phyloP scores from a whole-genome alignment of 2,329 filamentous ascomycete species.

The Fusarium redolens region DNA sequence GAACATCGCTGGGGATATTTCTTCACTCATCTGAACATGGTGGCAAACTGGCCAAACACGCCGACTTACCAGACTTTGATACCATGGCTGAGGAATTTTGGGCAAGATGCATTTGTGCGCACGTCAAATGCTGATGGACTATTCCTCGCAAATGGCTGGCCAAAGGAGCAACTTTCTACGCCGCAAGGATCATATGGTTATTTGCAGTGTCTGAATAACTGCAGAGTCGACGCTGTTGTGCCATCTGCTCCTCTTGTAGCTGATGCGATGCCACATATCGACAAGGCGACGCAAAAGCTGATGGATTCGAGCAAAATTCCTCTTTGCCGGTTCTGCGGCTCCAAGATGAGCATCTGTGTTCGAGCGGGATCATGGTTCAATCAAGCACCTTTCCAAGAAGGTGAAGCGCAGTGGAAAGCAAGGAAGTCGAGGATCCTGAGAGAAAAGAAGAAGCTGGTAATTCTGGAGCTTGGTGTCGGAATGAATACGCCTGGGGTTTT shows the following conservation, averaged over 20 bases:
- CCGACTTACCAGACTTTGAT: slow-evolving; percentile 27
- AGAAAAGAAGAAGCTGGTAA: slow-evolving; percentile 32
- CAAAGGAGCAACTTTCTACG: not conserved
- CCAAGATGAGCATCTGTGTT: slow-evolving; percentile 40
- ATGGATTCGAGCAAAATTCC: slow-evolving; percentile 30
- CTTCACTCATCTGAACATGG: slow-evolving; percentile 42
- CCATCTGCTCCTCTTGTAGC: slow-evolving; percentile 23
- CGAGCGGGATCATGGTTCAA: slow-evolving; percentile 39
- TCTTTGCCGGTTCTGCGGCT: slow-evolving; percentile 25
- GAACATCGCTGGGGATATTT: slow-evolving; percentile 40
- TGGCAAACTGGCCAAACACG: slow-evolving; percentile 31
- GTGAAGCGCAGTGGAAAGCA: slow-evolving; percentile 21
- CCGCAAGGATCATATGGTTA: slow-evolving; percentile 1
- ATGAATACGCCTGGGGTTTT: slow-evolving; percentile 42
- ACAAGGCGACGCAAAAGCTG: slow-evolving; percentile 26
- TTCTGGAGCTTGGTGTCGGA: slow-evolving; percentile 37
- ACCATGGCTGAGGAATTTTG: slow-evolving; percentile 9
- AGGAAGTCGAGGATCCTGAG: slow-evolving; percentile 3
- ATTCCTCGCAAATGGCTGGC: not conserved
- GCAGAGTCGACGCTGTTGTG: slow-evolving; percentile 14
- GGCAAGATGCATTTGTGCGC: slow-evolving; percentile 29
- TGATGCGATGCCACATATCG: slow-evolving; percentile 5
- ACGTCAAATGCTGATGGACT: slow-evolving; percentile 12
- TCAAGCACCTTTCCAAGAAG: slow-evolving; percentile 15
- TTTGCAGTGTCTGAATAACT: slow-evolving; percentile 39